A percentile compares a stretch with the other conserved stretches of the same genome.
Conservation (phyloP, 2,329 filamentous ascomycete genomes). For the Venturia asperata region DNA sequence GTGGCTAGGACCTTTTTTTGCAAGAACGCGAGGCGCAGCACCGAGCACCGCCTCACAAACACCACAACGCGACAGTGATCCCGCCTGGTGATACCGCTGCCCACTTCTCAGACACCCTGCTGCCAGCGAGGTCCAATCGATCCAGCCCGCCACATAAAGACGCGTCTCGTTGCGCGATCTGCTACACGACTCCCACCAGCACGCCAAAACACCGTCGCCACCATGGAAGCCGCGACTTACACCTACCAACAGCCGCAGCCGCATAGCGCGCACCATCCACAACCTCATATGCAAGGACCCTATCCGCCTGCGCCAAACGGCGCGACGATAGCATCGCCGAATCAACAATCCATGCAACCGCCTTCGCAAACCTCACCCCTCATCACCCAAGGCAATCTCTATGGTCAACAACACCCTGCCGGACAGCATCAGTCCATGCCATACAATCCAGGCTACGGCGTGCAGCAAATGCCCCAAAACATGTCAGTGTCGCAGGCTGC, state of each 20-base stretch:
- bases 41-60: slow-evolving; percentile 18
- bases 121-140: slow-evolving; percentile 4
- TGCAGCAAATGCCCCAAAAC: slow-evolving; percentile 68
- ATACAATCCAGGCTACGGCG: slow-evolving; percentile 74
- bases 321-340: slow-evolving; percentile 61
- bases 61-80: neutral
- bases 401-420: slow-evolving; percentile 57
- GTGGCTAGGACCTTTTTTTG: slow-evolving; percentile 16
- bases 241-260: slow-evolving; percentile 42
- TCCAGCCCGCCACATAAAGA: slow-evolving; percentile 1
- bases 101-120: neutral
- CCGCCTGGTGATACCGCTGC: slow-evolving; percentile 2
- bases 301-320: slow-evolving; percentile 32
- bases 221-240: slow-evolving; percentile 40
- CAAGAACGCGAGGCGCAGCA: slow-evolving; percentile 17
- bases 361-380: slow-evolving; percentile 69
- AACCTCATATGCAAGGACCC: slow-evolving; percentile 33
- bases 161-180: slow-evolving; percentile 14
- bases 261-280: slow-evolving; percentile 36
- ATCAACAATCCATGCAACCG: slow-evolving; percentile 56
- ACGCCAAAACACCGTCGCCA: slow-evolving; percentile 21
- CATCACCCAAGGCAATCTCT: slow-evolving; percentile 57
- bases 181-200: slow-evolving; percentile 1
- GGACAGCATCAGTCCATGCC: slow-evolving; percentile 63
- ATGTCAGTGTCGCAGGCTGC: slow-evolving; percentile 81